phyloP scores from a whole-genome alignment of 1,284 basidiomycete species.

The Heterobasidion irregulare region DNA sequence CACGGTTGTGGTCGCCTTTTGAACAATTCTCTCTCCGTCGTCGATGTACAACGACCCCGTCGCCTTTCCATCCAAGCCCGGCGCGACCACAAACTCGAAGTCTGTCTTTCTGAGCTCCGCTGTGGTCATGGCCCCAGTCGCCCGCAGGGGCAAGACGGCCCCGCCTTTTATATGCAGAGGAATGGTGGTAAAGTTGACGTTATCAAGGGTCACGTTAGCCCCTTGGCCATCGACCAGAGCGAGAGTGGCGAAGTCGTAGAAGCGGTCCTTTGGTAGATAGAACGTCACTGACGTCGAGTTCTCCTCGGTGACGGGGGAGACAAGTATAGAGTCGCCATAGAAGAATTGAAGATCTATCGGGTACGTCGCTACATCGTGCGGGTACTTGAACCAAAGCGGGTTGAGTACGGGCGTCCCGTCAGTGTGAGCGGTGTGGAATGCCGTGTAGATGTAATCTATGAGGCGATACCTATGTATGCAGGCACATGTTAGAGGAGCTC shows the following conservation, averaged over 20 bases:
- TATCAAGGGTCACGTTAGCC: constrained; percentile 32
- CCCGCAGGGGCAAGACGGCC: constrained; percentile 46
- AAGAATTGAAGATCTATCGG: constrained; percentile 61
- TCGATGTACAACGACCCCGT: constrained; percentile 50
- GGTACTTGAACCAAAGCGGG: constrained; percentile 60
- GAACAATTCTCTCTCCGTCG: constrained; percentile 51
- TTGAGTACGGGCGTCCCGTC: constrained; percentile 56
- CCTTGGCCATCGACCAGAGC: constrained; percentile 38
- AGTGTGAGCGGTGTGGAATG: constrained; percentile 49
- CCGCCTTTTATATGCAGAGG: constrained; percentile 58
- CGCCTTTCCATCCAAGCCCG: constrained; percentile 36
- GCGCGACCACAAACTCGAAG: constrained; percentile 58
- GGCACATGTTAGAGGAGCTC: background rate
- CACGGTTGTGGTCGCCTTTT: constrained; percentile 32
- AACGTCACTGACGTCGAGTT: constrained; percentile 49
- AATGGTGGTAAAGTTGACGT: constrained; percentile 49
- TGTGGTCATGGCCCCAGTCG: constrained; percentile 50
- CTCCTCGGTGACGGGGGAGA: constrained; percentile 60
- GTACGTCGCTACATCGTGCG: constrained; percentile 49
- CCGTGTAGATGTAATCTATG: constrained; percentile 67
- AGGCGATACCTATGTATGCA: constrained; percentile 43
- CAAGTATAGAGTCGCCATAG: constrained; percentile 57
- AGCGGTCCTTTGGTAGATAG: constrained; percentile 56
- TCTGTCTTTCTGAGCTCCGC: constrained; percentile 41
- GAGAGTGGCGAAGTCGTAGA: constrained; percentile 56